These are phyloP conservation scores for Phytophthora tubulina DNA, from an alignment of 352 stramenopile species.

Conservation along the genomic window DNA sequence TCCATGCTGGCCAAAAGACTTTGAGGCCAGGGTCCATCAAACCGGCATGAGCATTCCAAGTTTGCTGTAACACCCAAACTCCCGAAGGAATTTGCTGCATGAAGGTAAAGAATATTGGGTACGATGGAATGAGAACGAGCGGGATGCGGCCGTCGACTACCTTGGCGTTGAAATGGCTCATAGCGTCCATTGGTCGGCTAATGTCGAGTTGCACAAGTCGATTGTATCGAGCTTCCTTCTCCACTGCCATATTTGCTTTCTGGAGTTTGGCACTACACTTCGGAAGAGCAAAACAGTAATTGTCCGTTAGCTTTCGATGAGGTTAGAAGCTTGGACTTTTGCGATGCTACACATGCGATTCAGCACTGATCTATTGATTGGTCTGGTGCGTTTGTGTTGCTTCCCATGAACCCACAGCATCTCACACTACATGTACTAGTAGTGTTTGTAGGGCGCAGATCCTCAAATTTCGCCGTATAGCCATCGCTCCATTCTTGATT, in stretches of 20 bases:
- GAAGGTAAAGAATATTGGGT: slow-evolving; percentile 54
- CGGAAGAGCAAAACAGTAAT: not conserved
- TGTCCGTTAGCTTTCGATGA: not conserved
- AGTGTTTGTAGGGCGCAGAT: too few relatives aligned
- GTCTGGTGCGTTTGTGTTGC: not conserved
- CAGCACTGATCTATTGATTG: not conserved
- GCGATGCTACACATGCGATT: not conserved
- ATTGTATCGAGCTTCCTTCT: slow-evolving; percentile 25
- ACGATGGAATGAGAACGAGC: slow-evolving; percentile 68
- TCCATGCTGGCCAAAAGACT: slow-evolving; percentile 79
- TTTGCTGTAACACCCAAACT: slow-evolving; percentile 85
- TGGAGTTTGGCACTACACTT: not conserved
- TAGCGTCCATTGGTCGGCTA: slow-evolving; percentile 58
- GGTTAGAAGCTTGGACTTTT: not conserved
- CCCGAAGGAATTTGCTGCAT: slow-evolving; percentile 74
- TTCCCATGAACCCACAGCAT: too few relatives aligned
- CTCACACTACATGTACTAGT: too few relatives aligned
- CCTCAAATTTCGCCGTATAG: too few relatives aligned
- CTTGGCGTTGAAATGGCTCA: slow-evolving; percentile 69
- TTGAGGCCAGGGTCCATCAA: slow-evolving; percentile 86
- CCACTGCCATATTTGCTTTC: not conserved
- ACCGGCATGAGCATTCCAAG: slow-evolving; percentile 82
- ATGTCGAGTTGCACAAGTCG: slow-evolving; percentile 67
- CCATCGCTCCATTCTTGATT: slow-evolving; percentile 4
- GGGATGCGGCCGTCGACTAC: slow-evolving; percentile 64